Evolutionary conservation across 257 asterid genomes (phyloP), one percentile per base, ranked within the genome.

Genomic region (Parsonsia alboflavescens): DNA sequence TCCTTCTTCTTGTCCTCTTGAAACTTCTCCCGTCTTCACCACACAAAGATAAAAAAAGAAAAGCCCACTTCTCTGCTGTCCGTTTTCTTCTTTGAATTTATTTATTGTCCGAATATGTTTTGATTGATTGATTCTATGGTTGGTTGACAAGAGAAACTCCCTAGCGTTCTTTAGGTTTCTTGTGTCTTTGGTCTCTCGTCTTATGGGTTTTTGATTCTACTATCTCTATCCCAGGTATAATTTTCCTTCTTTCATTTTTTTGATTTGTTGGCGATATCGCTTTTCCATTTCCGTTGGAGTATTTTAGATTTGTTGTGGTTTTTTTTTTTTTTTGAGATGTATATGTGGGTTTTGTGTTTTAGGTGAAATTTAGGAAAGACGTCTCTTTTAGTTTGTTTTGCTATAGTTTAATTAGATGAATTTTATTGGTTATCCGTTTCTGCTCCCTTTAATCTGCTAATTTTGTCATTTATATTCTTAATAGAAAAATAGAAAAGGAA

Each of bases 121-220:
- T 44, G 22, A 0, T n/a, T n/a, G 15, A 56, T 56, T 5, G 30
- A 56, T 44, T 68, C 56, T n/a, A 1, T 39, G 49, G 24, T 22
- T 72, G 22, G 24, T 72, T 72, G 67, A 12, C 10, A 17, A 17
- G 4, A 26, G 13, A 73, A 59, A 28, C 59, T 41, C 17, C 74
- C 12, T 68, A 45, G 24, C 46, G 76, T 46, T 70, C 54, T 52
- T 8, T 49, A 58, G 69, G 74, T 50, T 79, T 48, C 74, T 11
- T 49, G n/a, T 70, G 7, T 46, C 3, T 52, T n/a, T 24, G 30
- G 44, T 16, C 45, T 22, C 8, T 12, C 66, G 30, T 36, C 67
- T 13, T 12, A 49, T 53, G 76, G 68, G 74, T 41, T 62, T 68
- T 73, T 73, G 30, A 62, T 72, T 78, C 22, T 21, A 28, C 58